phyloP scores from a whole-genome alignment of 192 early-diverging fungal genomes.

The Coemansia sp. region DNA sequence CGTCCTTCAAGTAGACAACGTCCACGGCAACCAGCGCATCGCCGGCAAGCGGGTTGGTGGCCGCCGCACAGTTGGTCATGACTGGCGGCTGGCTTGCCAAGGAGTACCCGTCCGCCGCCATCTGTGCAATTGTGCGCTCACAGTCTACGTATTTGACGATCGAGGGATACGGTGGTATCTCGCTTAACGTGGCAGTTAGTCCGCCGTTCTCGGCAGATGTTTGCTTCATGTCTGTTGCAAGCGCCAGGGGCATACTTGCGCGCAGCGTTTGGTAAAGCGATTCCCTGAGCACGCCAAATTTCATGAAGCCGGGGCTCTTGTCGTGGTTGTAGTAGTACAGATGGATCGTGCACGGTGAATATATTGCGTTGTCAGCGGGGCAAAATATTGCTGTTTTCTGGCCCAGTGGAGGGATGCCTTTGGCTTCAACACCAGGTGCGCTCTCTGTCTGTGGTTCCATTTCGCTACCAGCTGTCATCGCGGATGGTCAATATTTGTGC shows the following conservation, averaged over 20 bases:
- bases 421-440: not conserved
- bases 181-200: not conserved
- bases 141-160: constrained; percentile 12
- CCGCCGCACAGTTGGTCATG: not conserved
- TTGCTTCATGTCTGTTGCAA: constrained; percentile 13
- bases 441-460: not conserved
- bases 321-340: constrained; percentile 8
- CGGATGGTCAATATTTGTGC: not conserved
- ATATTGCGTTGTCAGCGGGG: constrained; percentile 8
- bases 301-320: constrained; percentile 21
- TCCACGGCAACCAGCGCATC: constrained; percentile 27
- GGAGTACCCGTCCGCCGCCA: constrained; percentile 15
- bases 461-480: not conserved
- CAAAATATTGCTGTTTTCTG: constrained; percentile 1
- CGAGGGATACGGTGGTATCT: not conserved
- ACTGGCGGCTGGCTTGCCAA: constrained; percentile 15
- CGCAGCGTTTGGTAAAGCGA: constrained; percentile 23
- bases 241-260: constrained; percentile 14
- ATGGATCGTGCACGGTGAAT: constrained; percentile 7
- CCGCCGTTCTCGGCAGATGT: constrained; percentile 3
- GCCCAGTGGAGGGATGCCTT: not conserved
- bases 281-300: constrained; percentile 11
- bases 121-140: constrained; percentile 14
- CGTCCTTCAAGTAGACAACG: constrained; percentile 33
- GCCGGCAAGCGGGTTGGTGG: constrained; percentile 24